Base-by-base conservation (phyloP, 345 rosid species). In the Anastatica hierochuntica region DNA sequence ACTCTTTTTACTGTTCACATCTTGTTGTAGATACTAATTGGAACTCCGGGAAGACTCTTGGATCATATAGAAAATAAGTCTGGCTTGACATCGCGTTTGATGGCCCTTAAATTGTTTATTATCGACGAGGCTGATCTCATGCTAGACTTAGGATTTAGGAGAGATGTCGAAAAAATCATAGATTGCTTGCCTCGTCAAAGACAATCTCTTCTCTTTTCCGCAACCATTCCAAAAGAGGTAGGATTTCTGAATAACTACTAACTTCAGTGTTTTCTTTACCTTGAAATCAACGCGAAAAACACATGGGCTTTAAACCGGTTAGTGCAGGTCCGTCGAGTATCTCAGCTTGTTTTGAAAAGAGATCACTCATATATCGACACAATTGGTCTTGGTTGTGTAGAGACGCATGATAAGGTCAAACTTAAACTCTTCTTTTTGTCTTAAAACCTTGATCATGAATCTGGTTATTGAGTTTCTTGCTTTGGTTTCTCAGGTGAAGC, bases 101-200 rank as follows among this genome's bases (percentile, higher is more conserved):
- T 83, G 99, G 88, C 78, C 13, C 74, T 88, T 35, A 85, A 83
- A 72, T 81, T 94, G 94, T 82, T 94, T 44, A 63, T 88, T 75
- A 77, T 94, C 7, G 97, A 94, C 64, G 99, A 94, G 70, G 95
- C 99, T 66, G 99, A 83, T 72, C 94, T 79, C 63, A 77, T 94
- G 29, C 76, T 94, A 42, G 89, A 94, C 77, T 72, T 94, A n/a
- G 97, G 97, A 34, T 94, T 88, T 41, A 84, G 94, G 53, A 94
- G 85, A 72, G 97, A 94, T 40, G 74, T 94, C 49, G 99, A 94
- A 59, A 92, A 83, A 61, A 78, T 92, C 50, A 77, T 81, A 30
- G 97, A 88, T 53, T 83, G 95, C 65, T 67, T 92, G 63, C 98
- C 95, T 37, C 90, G 85, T 44, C 72, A 56, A 62, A 79, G 95